Base-by-base conservation (phyloP, 208 protist species). In the Trypanosoma grayi region DNA sequence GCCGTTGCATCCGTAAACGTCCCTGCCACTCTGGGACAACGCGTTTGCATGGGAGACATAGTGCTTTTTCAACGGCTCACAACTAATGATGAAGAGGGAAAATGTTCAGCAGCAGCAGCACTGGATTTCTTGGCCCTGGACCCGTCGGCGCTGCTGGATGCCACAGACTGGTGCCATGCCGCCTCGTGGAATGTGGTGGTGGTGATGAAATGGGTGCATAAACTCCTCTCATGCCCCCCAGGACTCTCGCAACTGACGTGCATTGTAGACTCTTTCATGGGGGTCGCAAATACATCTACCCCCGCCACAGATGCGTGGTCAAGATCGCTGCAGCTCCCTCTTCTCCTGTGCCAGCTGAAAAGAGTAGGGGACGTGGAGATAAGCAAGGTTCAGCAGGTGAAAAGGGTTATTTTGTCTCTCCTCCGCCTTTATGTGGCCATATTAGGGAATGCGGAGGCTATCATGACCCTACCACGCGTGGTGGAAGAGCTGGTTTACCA, bases 181-280 rank as follows among this genome's bases (percentile, higher is more conserved):
- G 85, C 75, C 27, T 57, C 60, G 10, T 58, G 66, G 40, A 92
- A 86, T 66, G 64, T 79, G 2, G 28, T 70, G 14, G 45, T 56
- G 13, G 72, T 73, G 2, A 48, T 73, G 47, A 63, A 67, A 20
- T 92, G 83, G 83, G 51, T 89, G 31, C 59, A 59, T 3, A 34
- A 60, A 41, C 51, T 95, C 36, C 55, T 80, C 36, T 57, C 64
- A 16, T 77, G 73, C 50, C 75, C 88, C 14, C 81, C 85, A 7
- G 88, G 88, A 2, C 67, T 92, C 10, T 60, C 75, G 14, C 88
- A 92, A 59, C 70, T 92, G 30, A 77, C 78, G n/a, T 90, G 79
- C 43, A 70, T 94, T 24, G 52, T 82, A 40, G 31, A 54, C 11
- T 61, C 69, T 11, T 46, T 66, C 28, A 50, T 50, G 40, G 45